Percentiles rank a stretch among this genome's conserved stretches.
Conservation (phyloP, 2,329 filamentous ascomycete genomes). For the Monosporascus sp. region DNA sequence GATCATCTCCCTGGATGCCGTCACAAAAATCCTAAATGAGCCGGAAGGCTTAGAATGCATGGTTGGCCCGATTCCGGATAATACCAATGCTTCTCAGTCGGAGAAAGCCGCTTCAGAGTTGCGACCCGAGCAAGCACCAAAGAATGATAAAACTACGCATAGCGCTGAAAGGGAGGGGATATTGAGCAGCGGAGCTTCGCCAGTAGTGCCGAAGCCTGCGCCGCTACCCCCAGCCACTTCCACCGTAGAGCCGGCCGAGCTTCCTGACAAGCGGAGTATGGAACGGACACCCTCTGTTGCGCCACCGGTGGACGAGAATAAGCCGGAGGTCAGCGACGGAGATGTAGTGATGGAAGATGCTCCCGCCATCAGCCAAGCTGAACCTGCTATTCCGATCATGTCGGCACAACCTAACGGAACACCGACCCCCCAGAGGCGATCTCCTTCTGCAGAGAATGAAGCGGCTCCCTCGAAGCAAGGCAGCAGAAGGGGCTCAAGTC, state of each 20-base stretch:
- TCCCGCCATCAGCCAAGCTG: slow-evolving; percentile 14
- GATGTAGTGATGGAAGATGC: slow-evolving; percentile 34
- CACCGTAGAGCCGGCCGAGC: not conserved
- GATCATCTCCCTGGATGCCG: slow-evolving; percentile 41
- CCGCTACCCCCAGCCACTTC: not conserved
- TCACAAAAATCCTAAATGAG: slow-evolving; percentile 42
- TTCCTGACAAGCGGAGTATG: slow-evolving; percentile 19
- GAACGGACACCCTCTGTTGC: slow-evolving; percentile 12
- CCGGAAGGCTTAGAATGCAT: slow-evolving; percentile 37
- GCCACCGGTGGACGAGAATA: slow-evolving; percentile 5
- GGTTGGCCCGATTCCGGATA: slow-evolving; percentile 35
- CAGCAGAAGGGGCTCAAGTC: slow-evolving; percentile 31
- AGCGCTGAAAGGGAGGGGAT: not conserved
- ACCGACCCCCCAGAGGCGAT: slow-evolving; percentile 13
- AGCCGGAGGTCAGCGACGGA: slow-evolving; percentile 16
- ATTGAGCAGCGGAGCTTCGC: too few relatives aligned
- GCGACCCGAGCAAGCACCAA: slow-evolving; percentile 15
- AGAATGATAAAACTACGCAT: slow-evolving; percentile 1
- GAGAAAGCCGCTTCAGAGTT: slow-evolving; percentile 11
- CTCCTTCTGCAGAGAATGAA: slow-evolving; percentile 20
- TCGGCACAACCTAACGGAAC: slow-evolving; percentile 6
- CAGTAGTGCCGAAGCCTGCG: not conserved
- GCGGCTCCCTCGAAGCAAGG: slow-evolving; percentile 17
- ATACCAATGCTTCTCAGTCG: slow-evolving; percentile 18
- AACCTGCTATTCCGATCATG: slow-evolving; percentile 12